Base-by-base conservation (phyloP, 2,329 filamentous ascomycete species). In the Colletotrichum lentis region DNA sequence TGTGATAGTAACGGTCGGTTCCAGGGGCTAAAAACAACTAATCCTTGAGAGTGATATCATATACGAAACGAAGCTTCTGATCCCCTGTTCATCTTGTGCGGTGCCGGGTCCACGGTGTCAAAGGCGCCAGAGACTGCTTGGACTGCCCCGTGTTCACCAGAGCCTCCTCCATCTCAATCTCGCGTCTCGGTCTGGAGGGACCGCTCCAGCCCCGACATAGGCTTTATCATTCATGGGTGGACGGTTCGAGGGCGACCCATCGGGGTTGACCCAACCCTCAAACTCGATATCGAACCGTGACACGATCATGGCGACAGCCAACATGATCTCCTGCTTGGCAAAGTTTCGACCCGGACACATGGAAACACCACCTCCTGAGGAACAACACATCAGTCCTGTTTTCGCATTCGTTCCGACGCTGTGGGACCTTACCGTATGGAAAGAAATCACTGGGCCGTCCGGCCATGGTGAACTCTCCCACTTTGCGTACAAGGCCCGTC, bases 291-390 rank as follows among this genome's bases (percentile, higher is more conserved):
- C 77, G 39, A 77, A 78, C 10, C 53, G 70, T 5, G 64, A 54
- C 3, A 77, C 64, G 5, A 79, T 44, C 49, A 78, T 68, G 6
- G 77, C 77, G 1, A 79, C 53, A 2, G 74, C 72, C 14, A 76
- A 49, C 24, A 81, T 72, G 43, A 82, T 77, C 71, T 81, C 77
- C 57, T 75, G 74, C 69, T 81, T 82, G 3, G 79, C 79, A 70
- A 81, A 79, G 49, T 76, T 71, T 0, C 79, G 74, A 1, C 80
- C 80, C 4, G 80, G 77, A 57, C 80, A 82, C 10, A 79, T 74
- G 7, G 71, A 67, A 0, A 69, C 54, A 0, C 79, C 79, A 18
- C 77, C 78, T 18, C 79, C 77, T 67, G 12, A 31, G 12, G 16
- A 27, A 4, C 8, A 2, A 4, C 8, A 3, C 5, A 11, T 59